These are phyloP conservation scores for Zhuliangozyma parablackwelliae DNA, from an alignment of 1,139 yeast species.

Conservation along the genomic window DNA sequence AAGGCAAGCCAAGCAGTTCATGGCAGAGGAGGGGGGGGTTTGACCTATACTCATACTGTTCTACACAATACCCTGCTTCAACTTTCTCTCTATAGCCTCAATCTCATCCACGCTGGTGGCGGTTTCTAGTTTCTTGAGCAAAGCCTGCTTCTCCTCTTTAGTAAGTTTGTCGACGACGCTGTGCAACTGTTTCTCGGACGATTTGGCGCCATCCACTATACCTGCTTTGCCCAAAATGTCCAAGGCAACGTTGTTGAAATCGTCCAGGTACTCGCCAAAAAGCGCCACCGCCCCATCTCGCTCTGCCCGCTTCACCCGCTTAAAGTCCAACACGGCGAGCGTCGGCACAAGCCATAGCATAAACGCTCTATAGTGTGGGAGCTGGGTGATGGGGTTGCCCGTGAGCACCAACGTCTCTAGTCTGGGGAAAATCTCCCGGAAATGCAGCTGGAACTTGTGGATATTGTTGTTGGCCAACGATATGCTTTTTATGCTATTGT, in stretches of 20 bases:
- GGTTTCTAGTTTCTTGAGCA: conserved; percentile 50
- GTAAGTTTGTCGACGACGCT: conserved; percentile 37
- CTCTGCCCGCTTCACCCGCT: conserved; percentile 55
- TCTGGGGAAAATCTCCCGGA: conserved; percentile 31
- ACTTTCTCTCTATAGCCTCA: conserved; percentile 53
- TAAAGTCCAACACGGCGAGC: conserved; percentile 62
- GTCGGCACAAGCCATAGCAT: conserved; percentile 62
- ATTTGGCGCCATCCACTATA: conserved; percentile 3
- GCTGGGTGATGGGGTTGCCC: conserved; percentile 58
- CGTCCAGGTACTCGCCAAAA: conserved; percentile 34
- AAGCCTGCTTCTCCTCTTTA: conserved; percentile 46
- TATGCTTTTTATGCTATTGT: conserved; percentile 37
- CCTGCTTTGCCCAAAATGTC: not conserved
- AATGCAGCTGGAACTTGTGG: conserved; percentile 15
- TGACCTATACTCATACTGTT: too few species aligned
- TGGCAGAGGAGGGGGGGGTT: not conserved
- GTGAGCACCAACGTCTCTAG: conserved; percentile 48
- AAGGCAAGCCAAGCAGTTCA: too few species aligned
- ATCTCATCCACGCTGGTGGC: conserved; percentile 75
- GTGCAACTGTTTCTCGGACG: conserved; percentile 6
- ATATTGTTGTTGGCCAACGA: conserved; percentile 54
- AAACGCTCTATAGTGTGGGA: conserved; percentile 56
- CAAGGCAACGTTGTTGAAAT: conserved; percentile 11
- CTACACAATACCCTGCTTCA: conserved; percentile 6
- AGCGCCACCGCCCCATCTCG: conserved; percentile 37